Percentiles rank a stretch among this genome's conserved stretches.
These are phyloP conservation scores for Rhododendron ferrugineum DNA, from an alignment of 148 eudicot genomes.

Conservation along the genomic window DNA sequence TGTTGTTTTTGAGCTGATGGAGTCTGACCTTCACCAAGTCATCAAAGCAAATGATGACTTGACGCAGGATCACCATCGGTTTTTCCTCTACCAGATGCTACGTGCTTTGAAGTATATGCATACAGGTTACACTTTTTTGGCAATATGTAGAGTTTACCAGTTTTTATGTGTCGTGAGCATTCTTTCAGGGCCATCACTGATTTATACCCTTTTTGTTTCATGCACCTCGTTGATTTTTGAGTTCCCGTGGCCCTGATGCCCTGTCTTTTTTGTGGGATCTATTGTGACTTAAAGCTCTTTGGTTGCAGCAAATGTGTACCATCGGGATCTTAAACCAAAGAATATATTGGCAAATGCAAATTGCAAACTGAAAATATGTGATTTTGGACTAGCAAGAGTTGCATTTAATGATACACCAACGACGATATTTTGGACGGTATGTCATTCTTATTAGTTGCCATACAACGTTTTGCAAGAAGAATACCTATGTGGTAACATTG, in stretches of 20 bases:
- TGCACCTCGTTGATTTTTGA: not conserved
- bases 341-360: constrained; percentile 92
- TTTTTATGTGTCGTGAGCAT: not conserved
- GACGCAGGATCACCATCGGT: constrained; percentile 83
- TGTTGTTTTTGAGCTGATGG: constrained; percentile 95
- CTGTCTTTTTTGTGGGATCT: not conserved
- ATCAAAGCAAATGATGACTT: constrained; percentile 87
- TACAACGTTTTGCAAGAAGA: not conserved
- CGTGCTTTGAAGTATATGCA: constrained; percentile 91
- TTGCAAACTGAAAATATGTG: constrained; percentile 91
- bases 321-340: constrained; percentile 92
- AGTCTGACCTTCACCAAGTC: constrained; percentile 87
- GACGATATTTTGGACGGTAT: constrained; percentile 80
- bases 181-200: not conserved
- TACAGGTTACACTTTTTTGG: constrained; percentile 41
- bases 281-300: constrained; percentile 13
- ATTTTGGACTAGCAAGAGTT: constrained; percentile 92
- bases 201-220: not conserved
- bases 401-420: constrained; percentile 84
- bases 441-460: constrained; percentile 6
- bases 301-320: constrained; percentile 86
- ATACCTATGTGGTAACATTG: not conserved
- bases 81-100: constrained; percentile 87
- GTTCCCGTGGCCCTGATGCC: not conserved
- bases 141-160: not conserved